Evolutionary conservation across 1,284 basidiomycete species (phyloP), one percentile per base, ranked within the genome.

Genomic region (Cutaneotrichosporon sp.): DNA sequence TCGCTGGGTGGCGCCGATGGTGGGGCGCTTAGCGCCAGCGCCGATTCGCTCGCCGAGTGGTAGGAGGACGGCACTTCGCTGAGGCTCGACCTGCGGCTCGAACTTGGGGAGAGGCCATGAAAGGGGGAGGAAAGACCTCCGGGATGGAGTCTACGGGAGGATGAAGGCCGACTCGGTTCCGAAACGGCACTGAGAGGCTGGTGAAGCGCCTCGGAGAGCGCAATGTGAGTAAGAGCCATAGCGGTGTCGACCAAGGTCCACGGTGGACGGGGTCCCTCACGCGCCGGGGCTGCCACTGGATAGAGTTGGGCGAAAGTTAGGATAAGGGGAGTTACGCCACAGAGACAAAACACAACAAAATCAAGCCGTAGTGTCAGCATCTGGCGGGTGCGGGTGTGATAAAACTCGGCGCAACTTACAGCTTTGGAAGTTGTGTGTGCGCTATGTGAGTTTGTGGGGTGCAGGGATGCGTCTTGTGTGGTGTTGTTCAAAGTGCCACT

Each of bases 131-230:
- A 8, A 59, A 57, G 55, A 37, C 14, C 36, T 8, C 17, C 36
- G 36, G 36, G 36, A 14, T 37, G 36, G 3, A 40, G 10, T 20
- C 18, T n/a, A 40, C 17, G 9, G 4, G 39, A 5, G 3, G 39
- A 20, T 20, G 36, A 37, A 14, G 13, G 68, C 64, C 4, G 68
- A 65, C 4, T 56, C 52, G 8, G 50, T 56, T 12, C 57, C 55
- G 66, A 66, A 37, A 60, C 62, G 1, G 66, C 62, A 13, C 65
- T 64, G 15, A 64, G 49, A 21, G 53, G 10, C 33, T 23, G 18
- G n/a, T 34, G 34, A 34, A 52, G 44, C 15, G 53, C 53, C 26
- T 51, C 45, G 13, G 23, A 2, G 23, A 51, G 48, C 5, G 53
- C 44, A 23, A 37, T 15, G 34, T 55, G 53, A n/a, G 53, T 39